Evolutionary conservation across 495 filamentous ascomycete species (phyloP), one percentile per base, ranked within the genome.

Genomic region (Mytilinidion resinicola): DNA sequence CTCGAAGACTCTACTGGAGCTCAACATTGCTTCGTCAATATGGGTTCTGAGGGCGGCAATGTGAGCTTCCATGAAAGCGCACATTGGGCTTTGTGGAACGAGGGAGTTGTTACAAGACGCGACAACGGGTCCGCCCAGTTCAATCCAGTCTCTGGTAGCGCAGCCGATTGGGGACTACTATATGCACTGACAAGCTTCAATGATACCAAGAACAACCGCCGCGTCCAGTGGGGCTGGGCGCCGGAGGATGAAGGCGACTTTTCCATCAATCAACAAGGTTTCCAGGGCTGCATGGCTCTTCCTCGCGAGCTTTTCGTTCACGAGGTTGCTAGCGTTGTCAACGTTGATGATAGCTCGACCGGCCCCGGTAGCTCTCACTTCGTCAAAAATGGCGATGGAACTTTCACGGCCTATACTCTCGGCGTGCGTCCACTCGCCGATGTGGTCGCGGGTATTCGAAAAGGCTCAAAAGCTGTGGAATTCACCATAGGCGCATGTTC

Each of bases 21-120:
- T 8, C 49, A 64, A 3, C 74, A 78, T 43, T 75, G 76, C 49
- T 80, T 79, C 39, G 63, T 76, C 20, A 72, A 78, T 9, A 77
- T 80, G 75, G 74, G 79, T 11, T 68, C 72, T 0, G 78, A 84
- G 55, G 80, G 80, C 19, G 73, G 72, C 9, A 73, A 71, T 37
- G 63, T 71, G 4, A 62, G 64, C 7, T 65, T 65, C 15, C 74
- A 76, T 48, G 43, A 62, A 21, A 58, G 56, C 14, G 42, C 51
- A 1, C 69, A 72, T 30, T 75, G 73, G 74, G 62, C 70, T 9
- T 65, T 78, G 6, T 78, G 75, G 75, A 72, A 70, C 37, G 73
- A 75, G 47, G 71, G 76, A 7, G 37, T 59, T 11, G 57, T 75
- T 4, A 68, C 70, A 25, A 61, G 68, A 9, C 60, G 69, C 11